Evolutionary conservation across 2,329 filamentous ascomycete species (phyloP).

Genomic region (Alternaria panax): DNA sequence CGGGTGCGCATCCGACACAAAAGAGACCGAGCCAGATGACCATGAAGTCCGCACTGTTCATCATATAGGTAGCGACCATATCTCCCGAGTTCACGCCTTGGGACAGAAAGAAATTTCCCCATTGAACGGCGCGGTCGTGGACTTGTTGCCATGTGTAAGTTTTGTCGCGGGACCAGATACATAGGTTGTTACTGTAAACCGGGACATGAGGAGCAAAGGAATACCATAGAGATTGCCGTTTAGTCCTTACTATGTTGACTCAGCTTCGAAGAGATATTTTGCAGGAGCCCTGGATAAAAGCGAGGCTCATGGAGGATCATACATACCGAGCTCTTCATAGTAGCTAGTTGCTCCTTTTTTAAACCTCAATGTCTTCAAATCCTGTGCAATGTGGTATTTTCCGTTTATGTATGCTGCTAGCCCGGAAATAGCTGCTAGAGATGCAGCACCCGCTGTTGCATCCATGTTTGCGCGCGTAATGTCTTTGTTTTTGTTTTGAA

Average conservation of each 20-base stretch:
- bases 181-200: constrained; percentile 56
- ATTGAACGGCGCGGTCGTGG: constrained; percentile 40
- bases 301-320: neutral
- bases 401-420: constrained; percentile 69
- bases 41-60: constrained; percentile 71
- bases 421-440: constrained; percentile 43
- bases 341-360: constrained; percentile 49
- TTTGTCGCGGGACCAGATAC: constrained; percentile 70
- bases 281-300: neutral
- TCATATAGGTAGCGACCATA: constrained; percentile 70
- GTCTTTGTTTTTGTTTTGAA: neutral
- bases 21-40: constrained; percentile 70
- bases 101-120: constrained; percentile 43
- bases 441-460: constrained; percentile 33
- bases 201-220: constrained; percentile 32
- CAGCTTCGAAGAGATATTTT: neutral
- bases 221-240: constrained; percentile 42
- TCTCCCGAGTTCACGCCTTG: constrained; percentile 68
- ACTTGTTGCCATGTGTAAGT: constrained; percentile 48
- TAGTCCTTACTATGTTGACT: constrained; percentile 50
- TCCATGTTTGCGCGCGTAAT: constrained; percentile 20
- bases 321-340: constrained; percentile 39
- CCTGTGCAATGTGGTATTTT: constrained; percentile 70
- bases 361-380: constrained; percentile 58
- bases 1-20: constrained; percentile 71